Evolutionary conservation across 2,329 filamentous ascomycete species (phyloP).

Genomic region (Colletotrichum tanaceti): DNA sequence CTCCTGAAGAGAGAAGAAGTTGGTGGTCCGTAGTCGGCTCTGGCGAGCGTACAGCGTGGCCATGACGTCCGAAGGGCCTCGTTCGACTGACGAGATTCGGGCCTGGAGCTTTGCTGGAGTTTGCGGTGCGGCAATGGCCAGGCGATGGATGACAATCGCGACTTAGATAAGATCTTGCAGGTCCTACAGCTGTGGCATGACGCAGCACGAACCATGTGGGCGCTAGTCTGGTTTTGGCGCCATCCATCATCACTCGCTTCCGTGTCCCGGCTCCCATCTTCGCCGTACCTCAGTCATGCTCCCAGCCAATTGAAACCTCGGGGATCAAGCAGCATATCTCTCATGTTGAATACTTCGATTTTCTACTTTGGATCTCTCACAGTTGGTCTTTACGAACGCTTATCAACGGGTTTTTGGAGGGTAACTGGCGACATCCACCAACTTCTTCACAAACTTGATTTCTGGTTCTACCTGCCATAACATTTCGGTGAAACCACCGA

Average conservation of each 20-base stretch:
- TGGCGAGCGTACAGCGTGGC: slow-evolving; percentile 51
- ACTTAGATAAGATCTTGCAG: slow-evolving; percentile 34
- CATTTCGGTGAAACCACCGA: too few species aligned
- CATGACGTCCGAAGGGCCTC: slow-evolving; percentile 44
- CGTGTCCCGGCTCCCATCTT: neutral
- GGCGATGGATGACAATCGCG: slow-evolving; percentile 14
- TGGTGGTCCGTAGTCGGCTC: slow-evolving; percentile 50
- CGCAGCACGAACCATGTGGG: slow-evolving; percentile 32
- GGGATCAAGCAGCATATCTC: too few species aligned
- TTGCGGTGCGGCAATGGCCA: slow-evolving; percentile 30
- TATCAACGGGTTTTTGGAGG: too few species aligned
- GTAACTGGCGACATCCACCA: too few species aligned
- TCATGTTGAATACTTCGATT: too few species aligned
- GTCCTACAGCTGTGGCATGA: slow-evolving; percentile 35
- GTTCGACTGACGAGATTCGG: slow-evolving; percentile 11
- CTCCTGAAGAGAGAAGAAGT: slow-evolving; percentile 46
- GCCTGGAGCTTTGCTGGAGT: slow-evolving; percentile 20
- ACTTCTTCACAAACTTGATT: too few species aligned
- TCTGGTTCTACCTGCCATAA: too few species aligned
- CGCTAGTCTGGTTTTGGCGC: slow-evolving; percentile 33
- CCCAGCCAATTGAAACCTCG: too few species aligned
- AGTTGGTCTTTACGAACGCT: too few species aligned
- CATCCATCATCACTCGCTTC: too few species aligned
- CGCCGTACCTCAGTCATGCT: neutral
- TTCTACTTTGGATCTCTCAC: too few species aligned